Base-by-base conservation (phyloP, 805 yeast genomes). In the Metschnikowia reukaufii region DNA sequence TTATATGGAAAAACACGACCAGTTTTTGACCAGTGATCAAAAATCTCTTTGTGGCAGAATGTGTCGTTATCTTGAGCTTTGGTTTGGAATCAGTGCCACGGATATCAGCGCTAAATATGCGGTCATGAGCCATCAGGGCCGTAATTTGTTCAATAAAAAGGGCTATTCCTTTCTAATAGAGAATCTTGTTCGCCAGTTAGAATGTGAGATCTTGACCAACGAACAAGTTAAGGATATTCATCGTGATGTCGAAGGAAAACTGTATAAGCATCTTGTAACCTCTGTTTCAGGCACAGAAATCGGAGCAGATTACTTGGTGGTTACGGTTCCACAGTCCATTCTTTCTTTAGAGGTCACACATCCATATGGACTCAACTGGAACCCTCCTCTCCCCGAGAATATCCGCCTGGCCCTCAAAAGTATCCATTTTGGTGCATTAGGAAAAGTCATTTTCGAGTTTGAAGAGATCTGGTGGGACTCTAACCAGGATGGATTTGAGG, bases 1-100 rank as follows among this genome's bases (percentile, higher is more conserved):
- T 36, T 87, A 80, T 51, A 48, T 83, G 17, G 62, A 61, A 35
- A 70, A 70, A 34, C 76, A 74, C 50, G 69, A 77, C 16, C 63
- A 67, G 36, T 60, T 77, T n/a, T 64, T 86, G 23, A 72, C 82
- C 0, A 59, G 64, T 27, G 76, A 67, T 2, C 92, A 84, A 57
- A 71, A 70, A 10, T 55, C 58, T n/a, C 74, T 70, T 54, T 76
- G 79, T 4, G 77, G 80, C 1, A 79, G 82, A 49, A 59, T 78
- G 44, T 60, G 77, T 13, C 70, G 96, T 54, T 71, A 72, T 43
- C 62, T 81, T 40, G 97, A 90, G 63, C 67, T 86, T 21, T 89
- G 95, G 92, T 86, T 82, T 61, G 97, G 96, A 0, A 71, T 84
- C 25, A 74, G 84, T 20, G 82, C 89, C 82, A 77, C 76, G 17